Conservation (phyloP, 129 eudicot species). For the Rutidosis leptorrhynchoides region DNA sequence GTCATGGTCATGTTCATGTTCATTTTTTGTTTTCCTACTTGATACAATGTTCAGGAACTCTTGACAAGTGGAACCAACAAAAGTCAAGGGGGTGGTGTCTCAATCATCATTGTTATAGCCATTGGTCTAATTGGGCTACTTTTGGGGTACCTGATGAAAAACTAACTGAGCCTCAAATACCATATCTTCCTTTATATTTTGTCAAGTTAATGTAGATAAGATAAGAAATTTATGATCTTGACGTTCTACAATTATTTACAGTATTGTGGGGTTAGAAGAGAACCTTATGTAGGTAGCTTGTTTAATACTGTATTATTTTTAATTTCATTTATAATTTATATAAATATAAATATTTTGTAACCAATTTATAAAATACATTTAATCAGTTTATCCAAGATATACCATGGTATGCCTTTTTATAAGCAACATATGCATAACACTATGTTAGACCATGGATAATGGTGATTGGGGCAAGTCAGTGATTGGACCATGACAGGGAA, state of each 20-base stretch:
- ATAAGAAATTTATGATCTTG: constrained; percentile 19
- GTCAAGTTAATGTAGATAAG: constrained; percentile 32
- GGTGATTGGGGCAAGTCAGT: no score
- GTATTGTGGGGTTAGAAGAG: constrained; percentile 32
- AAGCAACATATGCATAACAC: not conserved
- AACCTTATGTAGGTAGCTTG: constrained; percentile 24
- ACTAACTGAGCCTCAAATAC: constrained; percentile 11
- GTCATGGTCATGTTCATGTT: not conserved
- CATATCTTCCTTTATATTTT: constrained; percentile 2
- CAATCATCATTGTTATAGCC: constrained; percentile 47
- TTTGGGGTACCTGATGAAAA: constrained; percentile 64
- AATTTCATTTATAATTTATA: constrained; percentile 14
- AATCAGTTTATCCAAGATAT: not conserved
- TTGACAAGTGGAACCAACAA: constrained; percentile 51
- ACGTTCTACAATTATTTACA: constrained; percentile 29
- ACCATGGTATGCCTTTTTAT: not conserved
- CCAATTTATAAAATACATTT: not conserved
- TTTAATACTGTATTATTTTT: constrained; percentile 8
- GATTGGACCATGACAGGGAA: no score
- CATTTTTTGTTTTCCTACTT: not conserved
- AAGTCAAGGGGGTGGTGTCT: constrained; percentile 58
- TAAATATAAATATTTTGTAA: constrained; percentile 3
- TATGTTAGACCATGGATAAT: no score
- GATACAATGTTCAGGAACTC: constrained; percentile 43
- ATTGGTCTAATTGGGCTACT: constrained; percentile 64